Evolutionary conservation across 352 stramenopile genomes (phyloP), one percentile per base, ranked within the genome.

Genomic region (Globisporangium solare): DNA sequence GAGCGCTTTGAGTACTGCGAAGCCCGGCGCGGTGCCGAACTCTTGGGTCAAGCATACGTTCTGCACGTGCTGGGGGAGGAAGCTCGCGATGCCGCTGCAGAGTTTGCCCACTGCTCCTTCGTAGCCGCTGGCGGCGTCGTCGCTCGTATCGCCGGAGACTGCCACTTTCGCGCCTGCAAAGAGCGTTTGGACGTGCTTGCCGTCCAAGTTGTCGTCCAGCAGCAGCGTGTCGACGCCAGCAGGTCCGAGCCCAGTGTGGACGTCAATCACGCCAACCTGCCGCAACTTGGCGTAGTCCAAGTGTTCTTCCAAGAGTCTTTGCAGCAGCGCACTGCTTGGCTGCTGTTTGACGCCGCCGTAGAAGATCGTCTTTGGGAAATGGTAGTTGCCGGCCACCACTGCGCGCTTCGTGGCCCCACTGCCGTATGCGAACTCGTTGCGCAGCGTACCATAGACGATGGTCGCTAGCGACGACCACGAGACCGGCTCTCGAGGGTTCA

Each of bases 221-320:
- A 89, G 65, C 3, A 89, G 61, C 39, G 76, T 89, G 58, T 92
- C 80, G 10, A 81, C 60, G 22, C 79, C 83, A 32, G 70, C 46
- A 13, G 73, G 56, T 4, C 92, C 94, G 27, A 98, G 73, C 4
- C 94, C 94, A 1, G 94, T 98, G 65, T 98, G 94, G 7, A 98
- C 88, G 66, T 98, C 92, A 60, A 98, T 76, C 73, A 97, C 88
- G 5, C 62, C 77, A 51, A 91, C 66, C 27, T 71, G 73, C 6
- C 45, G 63, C 1, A 86, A 27, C 3, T 22, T 20, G 1, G 60
- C 59, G 8, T 88, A 73, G 27, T 83, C 43, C 13, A 92, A 51
- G 40, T 87, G 66, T 31, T 77, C 37, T 13, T 46, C 40, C 18
- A 96, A 64, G 58, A 95, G 95, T 21, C 77, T 21, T 17, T 81